These are phyloP conservation scores for Colletotrichum incanum DNA, from an alignment of 2,329 filamentous ascomycete species.

Conservation along the genomic window DNA sequence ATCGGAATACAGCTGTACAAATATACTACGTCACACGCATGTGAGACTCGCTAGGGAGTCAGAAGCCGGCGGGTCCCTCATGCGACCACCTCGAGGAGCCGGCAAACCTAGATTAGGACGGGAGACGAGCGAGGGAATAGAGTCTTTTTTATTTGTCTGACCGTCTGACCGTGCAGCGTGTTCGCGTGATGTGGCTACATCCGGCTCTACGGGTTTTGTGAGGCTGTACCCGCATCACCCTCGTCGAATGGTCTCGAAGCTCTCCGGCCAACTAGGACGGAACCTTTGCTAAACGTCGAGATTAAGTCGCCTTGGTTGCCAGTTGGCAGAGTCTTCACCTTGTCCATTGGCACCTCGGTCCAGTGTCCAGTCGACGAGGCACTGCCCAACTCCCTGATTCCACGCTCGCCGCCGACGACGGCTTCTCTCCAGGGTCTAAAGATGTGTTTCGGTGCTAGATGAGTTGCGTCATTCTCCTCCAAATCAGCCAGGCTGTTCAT, in stretches of 20 bases:
- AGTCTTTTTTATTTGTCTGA: conserved; percentile 41
- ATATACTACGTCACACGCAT: conserved; percentile 39
- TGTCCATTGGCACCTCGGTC: conserved; percentile 17
- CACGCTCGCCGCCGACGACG: neutral
- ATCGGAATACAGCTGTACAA: conserved; percentile 52
- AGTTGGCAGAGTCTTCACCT: conserved; percentile 4
- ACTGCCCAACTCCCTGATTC: conserved; percentile 21
- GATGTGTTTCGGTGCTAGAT: conserved; percentile 28
- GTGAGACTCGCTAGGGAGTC: conserved; percentile 38
- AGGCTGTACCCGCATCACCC: neutral
- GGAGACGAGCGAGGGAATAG: conserved; percentile 43
- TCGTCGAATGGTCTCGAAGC: neutral
- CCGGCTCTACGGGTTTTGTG: neutral
- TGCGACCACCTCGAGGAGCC: conserved; percentile 34
- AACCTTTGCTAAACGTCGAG: too few relatives aligned
- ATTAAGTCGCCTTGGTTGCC: neutral
- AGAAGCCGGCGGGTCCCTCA: conserved; percentile 28
- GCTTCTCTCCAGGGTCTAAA: conserved; percentile 2
- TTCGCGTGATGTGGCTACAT: neutral
- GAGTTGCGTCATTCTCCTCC: conserved; percentile 42
- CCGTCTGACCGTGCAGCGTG: neutral
- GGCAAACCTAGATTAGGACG: conserved; percentile 37
- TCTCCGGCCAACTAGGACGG: neutral
- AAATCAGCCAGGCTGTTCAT: conserved; percentile 46
- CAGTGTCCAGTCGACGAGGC: conserved; percentile 38